These are phyloP conservation scores for Chaetomium fimeti DNA, from an alignment of 495 filamentous ascomycete genomes.

Conservation along the genomic window DNA sequence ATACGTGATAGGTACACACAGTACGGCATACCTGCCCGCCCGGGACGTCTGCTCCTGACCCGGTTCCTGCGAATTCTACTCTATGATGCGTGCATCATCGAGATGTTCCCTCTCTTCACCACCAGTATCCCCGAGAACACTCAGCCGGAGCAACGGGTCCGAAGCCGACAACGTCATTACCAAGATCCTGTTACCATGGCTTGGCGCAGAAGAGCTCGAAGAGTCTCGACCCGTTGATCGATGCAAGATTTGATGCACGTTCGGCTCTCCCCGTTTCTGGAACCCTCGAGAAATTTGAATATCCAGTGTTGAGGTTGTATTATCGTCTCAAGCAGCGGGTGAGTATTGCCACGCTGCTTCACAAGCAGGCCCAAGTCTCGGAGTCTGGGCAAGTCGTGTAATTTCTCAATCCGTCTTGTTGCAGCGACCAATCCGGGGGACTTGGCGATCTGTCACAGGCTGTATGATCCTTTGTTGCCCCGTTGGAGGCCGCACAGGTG, in stretches of 20 bases:
- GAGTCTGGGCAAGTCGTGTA: not conserved
- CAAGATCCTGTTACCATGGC: not conserved
- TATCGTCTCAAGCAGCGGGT: not conserved
- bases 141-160: slow-evolving; percentile 24
- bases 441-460: slow-evolving; percentile 7
- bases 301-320: not conserved
- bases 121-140: not conserved
- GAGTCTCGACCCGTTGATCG: slow-evolving; percentile 7
- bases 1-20: too few species aligned
- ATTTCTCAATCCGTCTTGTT: slow-evolving; percentile 19
- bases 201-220: not conserved
- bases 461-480: not conserved
- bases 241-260: not conserved
- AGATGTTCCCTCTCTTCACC: not conserved
- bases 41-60: not conserved
- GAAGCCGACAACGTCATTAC: slow-evolving; percentile 12
- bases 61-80: not conserved
- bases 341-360: not conserved
- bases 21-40: too few species aligned
- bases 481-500: slow-evolving; percentile 19
- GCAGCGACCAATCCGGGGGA: slow-evolving; percentile 15
- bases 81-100: not conserved
- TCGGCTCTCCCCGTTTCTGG: slow-evolving; percentile 2
- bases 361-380: not conserved
- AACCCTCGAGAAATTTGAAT: not conserved